Percentiles rank a stretch among this genome's conserved stretches.
Evolutionary conservation across 805 yeast species (phyloP).

Genomic region (Teunomyces cretensis): DNA sequence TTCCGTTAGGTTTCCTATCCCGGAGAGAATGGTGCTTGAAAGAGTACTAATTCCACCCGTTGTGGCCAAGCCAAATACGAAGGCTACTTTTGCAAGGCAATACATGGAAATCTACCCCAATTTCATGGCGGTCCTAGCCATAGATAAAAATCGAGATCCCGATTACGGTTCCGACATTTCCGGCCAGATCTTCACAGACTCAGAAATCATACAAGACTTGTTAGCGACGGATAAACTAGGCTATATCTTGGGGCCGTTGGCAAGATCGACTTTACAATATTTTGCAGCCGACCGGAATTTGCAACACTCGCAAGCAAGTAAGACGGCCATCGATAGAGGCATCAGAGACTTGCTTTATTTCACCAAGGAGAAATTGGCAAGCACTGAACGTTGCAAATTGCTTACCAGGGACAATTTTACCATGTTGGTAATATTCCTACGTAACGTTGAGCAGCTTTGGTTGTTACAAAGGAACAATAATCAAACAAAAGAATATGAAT

Average conservation of each 20-base stretch:
- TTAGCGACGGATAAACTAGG: not conserved
- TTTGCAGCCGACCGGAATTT: not conserved
- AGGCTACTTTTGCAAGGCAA: conserved; percentile 45
- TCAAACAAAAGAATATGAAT: no score
- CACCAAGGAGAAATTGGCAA: no score
- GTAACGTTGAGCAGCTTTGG: not conserved
- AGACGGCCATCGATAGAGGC: no score
- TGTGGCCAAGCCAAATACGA: no score
- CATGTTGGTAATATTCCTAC: not conserved
- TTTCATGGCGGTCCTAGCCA: conserved; percentile 47
- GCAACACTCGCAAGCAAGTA: no score
- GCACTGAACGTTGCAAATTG: not conserved
- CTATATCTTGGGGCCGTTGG: not conserved
- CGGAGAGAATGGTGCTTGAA: conserved; percentile 55
- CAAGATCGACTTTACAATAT: not conserved
- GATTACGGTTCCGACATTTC: not conserved
- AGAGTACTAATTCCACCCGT: not conserved
- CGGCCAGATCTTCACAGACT: not conserved
- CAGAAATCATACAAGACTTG: not conserved
- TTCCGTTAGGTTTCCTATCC: conserved; percentile 55
- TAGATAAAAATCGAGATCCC: conserved; percentile 5
- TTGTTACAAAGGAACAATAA: not conserved
- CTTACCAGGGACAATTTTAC: not conserved
- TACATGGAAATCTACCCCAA: conserved; percentile 55
- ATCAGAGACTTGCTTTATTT: no score